These are phyloP conservation scores for Mucor circinelloides DNA, from an alignment of 371 early-diverging fungal species.

Conservation along the genomic window DNA sequence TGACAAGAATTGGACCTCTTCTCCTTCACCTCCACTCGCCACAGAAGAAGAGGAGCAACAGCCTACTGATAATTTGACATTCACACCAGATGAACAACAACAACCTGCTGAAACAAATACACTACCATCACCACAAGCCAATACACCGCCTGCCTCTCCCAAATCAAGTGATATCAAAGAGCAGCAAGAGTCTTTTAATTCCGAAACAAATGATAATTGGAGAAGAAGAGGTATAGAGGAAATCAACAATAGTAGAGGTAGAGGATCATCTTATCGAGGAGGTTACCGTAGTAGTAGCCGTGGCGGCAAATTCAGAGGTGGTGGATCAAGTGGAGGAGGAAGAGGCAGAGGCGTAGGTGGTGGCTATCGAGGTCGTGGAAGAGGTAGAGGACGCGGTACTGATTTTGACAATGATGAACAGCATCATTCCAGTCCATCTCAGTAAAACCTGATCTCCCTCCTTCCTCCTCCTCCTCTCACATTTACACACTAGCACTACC, in stretches of 20 bases:
- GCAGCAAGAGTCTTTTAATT: not conserved
- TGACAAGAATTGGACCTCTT: not conserved
- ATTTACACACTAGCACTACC: too few relatives aligned
- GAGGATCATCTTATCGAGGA: not conserved
- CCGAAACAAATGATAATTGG: slow-evolving; percentile 13
- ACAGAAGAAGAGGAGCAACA: not conserved
- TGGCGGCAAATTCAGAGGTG: not conserved
- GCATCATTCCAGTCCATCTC: not conserved
- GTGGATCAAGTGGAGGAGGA: slow-evolving; percentile 10
- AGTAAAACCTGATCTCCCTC: not conserved
- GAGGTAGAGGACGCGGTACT: slow-evolving; percentile 12
- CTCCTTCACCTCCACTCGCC: not conserved
- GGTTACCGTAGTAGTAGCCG: not conserved
- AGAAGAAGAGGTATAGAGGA: slow-evolving; percentile 5
- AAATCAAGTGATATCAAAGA: not conserved
- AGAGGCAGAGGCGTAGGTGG: slow-evolving; percentile 21
- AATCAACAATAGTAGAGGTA: not conserved
- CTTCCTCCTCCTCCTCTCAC: too few relatives aligned
- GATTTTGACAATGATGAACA: not conserved
- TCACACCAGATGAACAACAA: not conserved
- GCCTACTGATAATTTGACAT: not conserved
- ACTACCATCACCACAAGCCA: not conserved
- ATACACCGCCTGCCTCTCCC: not conserved
- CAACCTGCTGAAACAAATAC: not conserved
- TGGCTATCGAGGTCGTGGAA: slow-evolving; percentile 28